Base-by-base conservation (phyloP, 1,284 basidiomycete species). In the Volvariella volvacea region DNA sequence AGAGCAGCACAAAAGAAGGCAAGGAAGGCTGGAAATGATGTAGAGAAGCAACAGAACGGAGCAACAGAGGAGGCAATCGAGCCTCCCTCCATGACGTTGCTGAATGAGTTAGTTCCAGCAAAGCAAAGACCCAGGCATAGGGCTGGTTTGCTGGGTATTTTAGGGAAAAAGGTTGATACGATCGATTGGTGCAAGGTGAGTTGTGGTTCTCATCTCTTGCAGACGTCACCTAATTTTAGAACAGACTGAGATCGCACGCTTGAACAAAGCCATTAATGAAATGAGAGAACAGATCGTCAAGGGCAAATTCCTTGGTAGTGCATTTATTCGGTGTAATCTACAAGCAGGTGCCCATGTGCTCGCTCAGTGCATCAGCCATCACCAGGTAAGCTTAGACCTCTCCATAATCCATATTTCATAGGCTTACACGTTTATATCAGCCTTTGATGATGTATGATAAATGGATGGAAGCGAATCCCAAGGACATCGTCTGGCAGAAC, bases 311-410 rank as follows among this genome's bases (percentile, higher is more conserved):
- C 55, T 80, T 39, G 80, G 80, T 15, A 78, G 76, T 45, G 80
- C 76, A 0, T 92, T 92, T 63, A 80, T 92, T 50, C 76, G 84
- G 42, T 91, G 88, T 67, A 81, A 88, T 59, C 72, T 82, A 43
- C 88, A 90, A 61, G 78, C 88, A 51, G 87, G 83, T 8, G 83
- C 83, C 2, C 83, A 86, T 59, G 77, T 87, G 50, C 75, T 85
- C 16, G 73, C 72, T 1, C 79, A 82, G 55, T 77, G 74, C 48
- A 59, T 82, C 36, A 70, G 73, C 37, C 74, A 81, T 55, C 76
- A 81, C 52, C 64, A 76, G 56, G 70, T 71, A 49, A n/a, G n/a
- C 41, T 59, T 50, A 43, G n/a, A 28, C 22, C 20, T 22, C 12
- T 21, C 15, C 42, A 43, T 17, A 42, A 30, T 22, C 30, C 30